A percentile compares a stretch with the other conserved stretches of the same genome.
phyloP scores from a whole-genome alignment of 495 filamentous ascomycete species.

The Xylaria nigripes region DNA sequence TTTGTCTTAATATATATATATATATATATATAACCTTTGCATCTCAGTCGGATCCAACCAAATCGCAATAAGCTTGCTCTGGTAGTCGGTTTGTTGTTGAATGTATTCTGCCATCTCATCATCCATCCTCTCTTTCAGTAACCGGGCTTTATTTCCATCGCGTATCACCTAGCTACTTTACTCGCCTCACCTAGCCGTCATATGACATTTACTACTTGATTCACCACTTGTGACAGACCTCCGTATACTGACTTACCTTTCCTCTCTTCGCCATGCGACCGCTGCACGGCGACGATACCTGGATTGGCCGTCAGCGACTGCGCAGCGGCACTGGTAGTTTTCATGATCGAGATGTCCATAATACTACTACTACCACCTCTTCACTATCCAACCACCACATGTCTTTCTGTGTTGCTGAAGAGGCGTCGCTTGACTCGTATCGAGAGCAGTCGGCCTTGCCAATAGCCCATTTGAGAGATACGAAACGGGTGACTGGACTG shows the following conservation, averaged over 20 bases:
- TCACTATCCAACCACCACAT: slow-evolving; percentile 33
- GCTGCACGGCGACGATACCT: slow-evolving; percentile 31
- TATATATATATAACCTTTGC: neutral
- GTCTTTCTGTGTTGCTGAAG: slow-evolving; percentile 50
- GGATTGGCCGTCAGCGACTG: slow-evolving; percentile 26
- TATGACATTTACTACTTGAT: neutral
- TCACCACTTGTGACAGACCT: neutral
- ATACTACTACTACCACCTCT: slow-evolving; percentile 12
- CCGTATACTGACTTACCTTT: neutral
- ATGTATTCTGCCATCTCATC: slow-evolving; percentile 3
- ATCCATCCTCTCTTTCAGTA: neutral
- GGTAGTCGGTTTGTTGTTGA: neutral
- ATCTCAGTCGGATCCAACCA: neutral
- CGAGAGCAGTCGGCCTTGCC: slow-evolving; percentile 25
- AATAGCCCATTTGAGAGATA: slow-evolving; percentile 25
- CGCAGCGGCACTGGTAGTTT: neutral
- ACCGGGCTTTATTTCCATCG: neutral
- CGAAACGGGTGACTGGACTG: slow-evolving; percentile 20
- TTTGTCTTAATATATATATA: neutral
- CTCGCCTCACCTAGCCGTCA: neutral
- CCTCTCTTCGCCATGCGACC: slow-evolving; percentile 29
- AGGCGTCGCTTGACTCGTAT: slow-evolving; percentile 42
- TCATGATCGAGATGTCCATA: slow-evolving; percentile 14
- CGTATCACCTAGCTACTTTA: neutral
- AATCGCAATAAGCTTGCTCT: neutral